These are phyloP conservation scores for Platanthera zijinensis DNA, from an alignment of 106 monocot genomes.

Conservation along the genomic window DNA sequence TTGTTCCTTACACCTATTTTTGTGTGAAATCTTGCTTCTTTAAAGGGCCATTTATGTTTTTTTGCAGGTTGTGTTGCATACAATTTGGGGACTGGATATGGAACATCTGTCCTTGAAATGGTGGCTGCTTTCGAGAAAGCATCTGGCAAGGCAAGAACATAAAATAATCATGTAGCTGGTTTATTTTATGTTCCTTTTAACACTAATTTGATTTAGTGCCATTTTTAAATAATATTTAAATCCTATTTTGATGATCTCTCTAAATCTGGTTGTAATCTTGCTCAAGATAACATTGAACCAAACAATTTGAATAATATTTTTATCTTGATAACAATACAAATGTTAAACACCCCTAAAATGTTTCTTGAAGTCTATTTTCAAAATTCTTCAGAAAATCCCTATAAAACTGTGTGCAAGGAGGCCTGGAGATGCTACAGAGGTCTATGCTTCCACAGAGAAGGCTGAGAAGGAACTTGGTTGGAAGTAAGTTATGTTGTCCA, in stretches of 20 bases:
- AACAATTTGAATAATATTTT: no score
- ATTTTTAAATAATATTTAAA: no score
- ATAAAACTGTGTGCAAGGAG: conserved; percentile 65
- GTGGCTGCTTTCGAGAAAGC: conserved; percentile 88
- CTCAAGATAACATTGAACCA: no score
- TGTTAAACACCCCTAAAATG: no score
- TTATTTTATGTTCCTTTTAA: background rate
- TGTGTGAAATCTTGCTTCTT: background rate
- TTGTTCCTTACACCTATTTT: background rate
- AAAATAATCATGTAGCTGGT: background rate
- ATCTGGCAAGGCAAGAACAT: conserved; percentile 52
- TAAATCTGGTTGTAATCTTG: no score
- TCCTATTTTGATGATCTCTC: no score
- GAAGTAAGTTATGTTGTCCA: conserved; percentile 34
- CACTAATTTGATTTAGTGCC: no score
- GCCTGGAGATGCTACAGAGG: conserved; percentile 71
- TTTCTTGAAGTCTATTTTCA: background rate
- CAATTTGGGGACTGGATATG: conserved; percentile 79
- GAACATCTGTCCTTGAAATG: conserved; percentile 81
- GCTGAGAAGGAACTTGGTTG: conserved; percentile 73
- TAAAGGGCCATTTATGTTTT: background rate
- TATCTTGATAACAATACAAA: background rate
- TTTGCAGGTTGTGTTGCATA: conserved; percentile 77
- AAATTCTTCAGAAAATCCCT: conserved; percentile 57
- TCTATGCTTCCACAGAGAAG: conserved; percentile 75